Percentiles rank a stretch among this genome's conserved stretches.
phyloP scores from a whole-genome alignment of 139 green algal species.

The Tetradesmus lagerheimii region DNA sequence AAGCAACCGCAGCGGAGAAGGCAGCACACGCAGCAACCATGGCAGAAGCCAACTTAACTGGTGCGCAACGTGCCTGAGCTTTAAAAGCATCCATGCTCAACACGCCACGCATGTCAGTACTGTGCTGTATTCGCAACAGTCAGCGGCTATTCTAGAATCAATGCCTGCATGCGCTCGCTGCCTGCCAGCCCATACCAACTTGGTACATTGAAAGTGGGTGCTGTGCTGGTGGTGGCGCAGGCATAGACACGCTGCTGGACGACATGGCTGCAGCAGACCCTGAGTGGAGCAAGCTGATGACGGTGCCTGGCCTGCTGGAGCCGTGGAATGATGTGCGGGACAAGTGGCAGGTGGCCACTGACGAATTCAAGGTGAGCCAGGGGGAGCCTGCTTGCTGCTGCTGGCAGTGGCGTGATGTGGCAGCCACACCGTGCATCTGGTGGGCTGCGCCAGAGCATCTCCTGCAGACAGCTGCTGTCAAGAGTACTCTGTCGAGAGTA shows the following conservation, averaged over 20 bases:
- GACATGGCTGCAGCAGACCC: conserved; percentile 77
- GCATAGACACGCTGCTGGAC: conserved; percentile 69
- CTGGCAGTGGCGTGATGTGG: not conserved
- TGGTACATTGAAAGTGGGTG: too few relatives aligned
- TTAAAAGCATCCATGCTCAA: too few relatives aligned
- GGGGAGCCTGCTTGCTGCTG: not conserved
- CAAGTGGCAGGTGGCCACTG: conserved; percentile 70
- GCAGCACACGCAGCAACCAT: conserved; percentile 63
- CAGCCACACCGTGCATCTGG: not conserved
- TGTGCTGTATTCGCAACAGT: too few relatives aligned
- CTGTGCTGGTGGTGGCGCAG: not conserved
- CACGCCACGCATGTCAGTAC: too few relatives aligned
- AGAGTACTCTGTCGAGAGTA: too few relatives aligned
- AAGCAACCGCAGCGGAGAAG: conserved; percentile 63
- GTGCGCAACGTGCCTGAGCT: conserved; percentile 21
- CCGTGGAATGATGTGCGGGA: conserved; percentile 76
- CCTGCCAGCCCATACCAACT: too few relatives aligned
- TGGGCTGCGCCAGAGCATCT: too few relatives aligned
- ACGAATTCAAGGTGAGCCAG: conserved; percentile 78
- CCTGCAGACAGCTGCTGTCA: too few relatives aligned
- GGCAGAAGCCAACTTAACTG: conserved; percentile 79
- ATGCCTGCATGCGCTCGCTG: not conserved
- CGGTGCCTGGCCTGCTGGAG: conserved; percentile 74
- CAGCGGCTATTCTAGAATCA: too few relatives aligned
- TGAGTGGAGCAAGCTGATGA: conserved; percentile 71